Base-by-base conservation (phyloP, 345 rosid species). In the Camelina hispida region DNA sequence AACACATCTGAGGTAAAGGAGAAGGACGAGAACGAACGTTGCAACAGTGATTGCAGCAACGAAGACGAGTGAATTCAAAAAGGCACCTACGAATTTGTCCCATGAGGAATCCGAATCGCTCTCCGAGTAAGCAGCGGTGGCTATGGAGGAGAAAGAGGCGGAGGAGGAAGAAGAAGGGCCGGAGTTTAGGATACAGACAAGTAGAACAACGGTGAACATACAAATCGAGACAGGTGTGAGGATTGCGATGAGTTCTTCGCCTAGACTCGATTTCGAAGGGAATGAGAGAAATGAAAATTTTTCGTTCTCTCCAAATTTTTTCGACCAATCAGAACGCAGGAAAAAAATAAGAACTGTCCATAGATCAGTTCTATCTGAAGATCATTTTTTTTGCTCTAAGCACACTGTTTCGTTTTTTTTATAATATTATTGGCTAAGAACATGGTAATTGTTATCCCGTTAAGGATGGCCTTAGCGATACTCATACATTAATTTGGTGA, bases 161-260 rank as follows among this genome's bases (percentile, higher is more conserved):
- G 93, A 81, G 22, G 22, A 20, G 17, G 93, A 84, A 2, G 87
- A 83, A 3, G 89, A 83, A 4, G 86, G 79, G 70, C 80, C 84
- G 17, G 91, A 66, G 74, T 84, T 85, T 62, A 94, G 82, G 56
- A 87, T 66, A 15, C 90, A 84, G 55, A 89, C 98, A 48, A 94
- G 80, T 81, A 89, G 80, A 28, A 91, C 97, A 79, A 93, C 97
- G 69, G 87, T 32, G 63, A 91, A 72, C 97, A 89, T 91, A 80
- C 98, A 91, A 55, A 90, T 88, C 63, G 96, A 91, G 69, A 91
- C 98, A 2, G 97, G 97, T 7, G 85, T 84, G 38, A 94, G 32
- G 76, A 94, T 94, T 83, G 87, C 78, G 83, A 94, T 74, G 77
- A 94, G 86, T 75, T 94, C 97, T 85, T 89, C 95, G 1, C 25